A percentile compares a stretch with the other conserved stretches of the same genome.
Evolutionary conservation across 768 basidiomycete species (phyloP).

Genomic region (Serpula lacrymans): DNA sequence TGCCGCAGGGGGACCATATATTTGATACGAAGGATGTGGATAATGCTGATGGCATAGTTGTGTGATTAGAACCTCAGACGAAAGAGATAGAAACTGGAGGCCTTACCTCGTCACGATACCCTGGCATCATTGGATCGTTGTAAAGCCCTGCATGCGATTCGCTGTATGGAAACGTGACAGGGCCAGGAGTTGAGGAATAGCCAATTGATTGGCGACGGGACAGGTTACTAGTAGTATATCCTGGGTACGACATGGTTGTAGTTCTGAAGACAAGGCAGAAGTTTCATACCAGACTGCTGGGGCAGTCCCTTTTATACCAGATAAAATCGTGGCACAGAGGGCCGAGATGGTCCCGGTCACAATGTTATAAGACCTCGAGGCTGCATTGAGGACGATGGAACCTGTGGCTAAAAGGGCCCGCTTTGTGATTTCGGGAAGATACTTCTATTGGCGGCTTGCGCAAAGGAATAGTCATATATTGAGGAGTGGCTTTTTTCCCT

Average conservation of each 20-base stretch:
- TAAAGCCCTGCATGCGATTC: conserved; percentile 38
- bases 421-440: too few relatives aligned
- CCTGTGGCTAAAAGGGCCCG: conserved; percentile 9
- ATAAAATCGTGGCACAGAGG: too few relatives aligned
- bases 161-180: conserved; percentile 9
- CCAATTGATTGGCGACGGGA: conserved; percentile 31
- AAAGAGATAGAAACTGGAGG: background rate
- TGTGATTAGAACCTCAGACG: conserved; percentile 2
- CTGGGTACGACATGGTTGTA: conserved; percentile 37
- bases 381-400: conserved; percentile 19
- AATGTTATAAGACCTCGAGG: conserved; percentile 25
- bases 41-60: conserved; percentile 27
- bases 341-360: conserved; percentile 12
- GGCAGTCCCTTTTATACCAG: conserved; percentile 25
- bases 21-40: conserved; percentile 42
- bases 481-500: too few relatives aligned
- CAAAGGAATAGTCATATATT: too few relatives aligned
- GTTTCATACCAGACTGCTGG: background rate
- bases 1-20: conserved; percentile 39
- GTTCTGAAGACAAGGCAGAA: conserved; percentile 9
- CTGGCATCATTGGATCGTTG: conserved; percentile 34
- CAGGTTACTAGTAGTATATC: conserved; percentile 34
- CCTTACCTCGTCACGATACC: conserved; percentile 45
- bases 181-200: conserved; percentile 24
- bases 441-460: too few relatives aligned